Percentiles rank a stretch among this genome's conserved stretches.
Evolutionary conservation across 2,329 filamentous ascomycete species (phyloP).

Genomic region (Thielaviopsis populi): DNA sequence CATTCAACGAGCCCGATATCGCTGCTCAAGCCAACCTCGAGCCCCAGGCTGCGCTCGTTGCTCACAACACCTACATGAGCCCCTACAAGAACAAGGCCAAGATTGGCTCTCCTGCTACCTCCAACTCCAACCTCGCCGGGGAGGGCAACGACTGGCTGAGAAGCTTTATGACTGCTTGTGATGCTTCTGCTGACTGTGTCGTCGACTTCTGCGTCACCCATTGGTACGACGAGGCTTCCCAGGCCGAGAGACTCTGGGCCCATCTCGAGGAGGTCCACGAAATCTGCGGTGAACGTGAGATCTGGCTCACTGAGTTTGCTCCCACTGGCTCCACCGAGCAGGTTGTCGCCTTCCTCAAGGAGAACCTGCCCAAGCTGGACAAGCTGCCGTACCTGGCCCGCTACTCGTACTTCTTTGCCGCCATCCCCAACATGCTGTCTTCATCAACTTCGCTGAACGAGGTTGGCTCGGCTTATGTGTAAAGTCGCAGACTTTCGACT

Average conservation of each 20-base stretch:
- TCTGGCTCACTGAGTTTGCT: constrained; percentile 54
- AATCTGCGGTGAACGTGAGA: constrained; percentile 32
- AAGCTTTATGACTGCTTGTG: constrained; percentile 37
- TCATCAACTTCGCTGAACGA: constrained; percentile 28
- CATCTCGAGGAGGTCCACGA: constrained; percentile 36
- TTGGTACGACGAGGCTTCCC: constrained; percentile 43
- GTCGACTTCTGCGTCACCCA: constrained; percentile 48
- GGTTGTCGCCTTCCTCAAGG: constrained; percentile 34
- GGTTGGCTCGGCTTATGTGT: constrained; percentile 36
- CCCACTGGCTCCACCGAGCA: constrained; percentile 31
- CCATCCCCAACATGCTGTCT: constrained; percentile 29
- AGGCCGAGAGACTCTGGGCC: constrained; percentile 36
- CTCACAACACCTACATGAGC: constrained; percentile 41
- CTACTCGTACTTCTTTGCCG: constrained; percentile 42
- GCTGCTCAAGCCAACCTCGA: constrained; percentile 42
- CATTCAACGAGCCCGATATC: constrained; percentile 60
- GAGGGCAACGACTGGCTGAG: constrained; percentile 44
- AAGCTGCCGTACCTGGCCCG: constrained; percentile 35
- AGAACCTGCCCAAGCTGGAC: constrained; percentile 35
- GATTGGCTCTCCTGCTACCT: constrained; percentile 45
- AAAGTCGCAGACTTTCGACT: neutral
- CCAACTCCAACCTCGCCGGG: constrained; percentile 37
- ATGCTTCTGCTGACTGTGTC: constrained; percentile 29
- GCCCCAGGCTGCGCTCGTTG: constrained; percentile 35
- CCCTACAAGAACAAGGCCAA: constrained; percentile 36